A percentile compares a stretch with the other conserved stretches of the same genome.
Conservation (phyloP, 306 rosid species). For the Medicago truncatula region MtrunA17r5.0-ANR NC_053046.1:15600001-15600500, state of each 20-base stretch:
- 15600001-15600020: no score
- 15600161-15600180: background rate
- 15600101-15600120: background rate
- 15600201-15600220: background rate
- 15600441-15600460: no score
- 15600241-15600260: background rate
- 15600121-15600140: background rate
- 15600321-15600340: no score
- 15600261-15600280: background rate
- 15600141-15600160: background rate
- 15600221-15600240: background rate
- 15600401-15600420: no score
- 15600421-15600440: no score
- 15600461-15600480: no score
- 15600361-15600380: no score
- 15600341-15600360: no score
- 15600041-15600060: background rate
- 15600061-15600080: background rate
- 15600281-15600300: background rate
- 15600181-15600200: background rate
- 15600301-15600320: background rate
- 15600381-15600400: no score
- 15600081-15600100: background rate
- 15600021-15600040: background rate
- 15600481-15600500: no score